A percentile compares a stretch with the other conserved stretches of the same genome.
phyloP scores from a whole-genome alignment of 2,329 filamentous ascomycete genomes.

The Immersiporthe knoxdaviesiana region DNA sequence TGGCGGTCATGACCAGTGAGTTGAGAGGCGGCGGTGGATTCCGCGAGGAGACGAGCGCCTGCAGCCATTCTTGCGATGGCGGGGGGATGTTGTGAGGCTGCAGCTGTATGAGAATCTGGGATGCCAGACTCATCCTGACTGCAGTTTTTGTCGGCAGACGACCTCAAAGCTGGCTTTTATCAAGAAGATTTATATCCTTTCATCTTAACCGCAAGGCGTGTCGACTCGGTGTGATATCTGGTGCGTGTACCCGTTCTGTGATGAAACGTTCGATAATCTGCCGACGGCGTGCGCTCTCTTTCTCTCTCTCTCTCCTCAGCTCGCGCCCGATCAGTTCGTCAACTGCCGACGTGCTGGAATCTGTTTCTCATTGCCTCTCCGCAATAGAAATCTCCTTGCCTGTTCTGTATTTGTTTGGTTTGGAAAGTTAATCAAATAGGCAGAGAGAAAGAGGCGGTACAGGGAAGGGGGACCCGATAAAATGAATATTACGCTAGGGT shows the following conservation, averaged over 20 bases:
- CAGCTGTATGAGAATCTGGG: constrained; percentile 58
- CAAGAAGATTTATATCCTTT: not conserved
- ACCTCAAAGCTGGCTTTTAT: not conserved
- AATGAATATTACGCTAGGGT: not conserved
- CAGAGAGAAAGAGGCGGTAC: not conserved
- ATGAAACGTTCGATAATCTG: not conserved
- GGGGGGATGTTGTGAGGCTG: constrained; percentile 57
- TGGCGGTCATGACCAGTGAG: constrained; percentile 76
- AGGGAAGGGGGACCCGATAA: not conserved
- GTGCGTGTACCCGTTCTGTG: not conserved
- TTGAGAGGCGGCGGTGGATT: constrained; percentile 64
- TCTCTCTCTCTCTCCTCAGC: not conserved
- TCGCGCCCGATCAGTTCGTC: not conserved
- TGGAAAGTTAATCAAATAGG: not conserved
- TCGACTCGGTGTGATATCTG: not conserved
- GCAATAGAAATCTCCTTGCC: not conserved
- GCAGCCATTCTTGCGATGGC: constrained; percentile 63
- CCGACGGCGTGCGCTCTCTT: not conserved
- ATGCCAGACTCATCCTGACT: constrained; percentile 40
- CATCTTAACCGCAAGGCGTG: constrained; percentile 1
- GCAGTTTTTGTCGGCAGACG: not conserved
- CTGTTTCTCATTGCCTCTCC: not conserved
- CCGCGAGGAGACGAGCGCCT: constrained; percentile 60
- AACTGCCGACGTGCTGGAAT: not conserved
- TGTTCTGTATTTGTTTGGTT: not conserved